Conservation (phyloP, 2,329 filamentous ascomycete species). For the Calonectria hawksworthii region DNA sequence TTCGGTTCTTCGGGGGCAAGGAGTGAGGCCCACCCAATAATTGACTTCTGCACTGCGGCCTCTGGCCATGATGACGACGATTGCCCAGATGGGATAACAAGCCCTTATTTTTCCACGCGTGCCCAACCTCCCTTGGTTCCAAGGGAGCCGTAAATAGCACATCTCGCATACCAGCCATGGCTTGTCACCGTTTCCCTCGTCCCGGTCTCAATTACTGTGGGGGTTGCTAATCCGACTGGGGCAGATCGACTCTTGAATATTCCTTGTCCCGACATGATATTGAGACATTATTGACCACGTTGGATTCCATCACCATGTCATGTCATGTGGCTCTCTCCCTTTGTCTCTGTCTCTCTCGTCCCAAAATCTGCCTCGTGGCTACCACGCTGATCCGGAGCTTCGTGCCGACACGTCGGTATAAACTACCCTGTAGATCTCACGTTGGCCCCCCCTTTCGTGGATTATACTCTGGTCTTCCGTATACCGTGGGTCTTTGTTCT, state of each 20-base stretch:
- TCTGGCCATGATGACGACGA: not conserved
- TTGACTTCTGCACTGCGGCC: conserved; percentile 1
- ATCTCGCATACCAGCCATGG: conserved; percentile 17
- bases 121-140: conserved; percentile 11
- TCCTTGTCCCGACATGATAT: not conserved
- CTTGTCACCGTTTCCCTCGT: conserved; percentile 25
- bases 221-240: not conserved
- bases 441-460: not conserved
- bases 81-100: not conserved
- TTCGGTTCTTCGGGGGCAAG: not conserved
- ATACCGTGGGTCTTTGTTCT: too few relatives aligned
- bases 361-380: conserved; percentile 9
- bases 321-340: not conserved
- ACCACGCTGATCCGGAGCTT: not conserved
- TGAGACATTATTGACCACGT: not conserved
- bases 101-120: conserved; percentile 10
- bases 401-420: not conserved
- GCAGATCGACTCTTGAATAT: conserved; percentile 2
- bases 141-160: conserved; percentile 22
- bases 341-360: not conserved
- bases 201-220: conserved; percentile 22
- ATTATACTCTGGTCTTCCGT: not conserved
- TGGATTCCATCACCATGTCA: not conserved
- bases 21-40: not conserved
- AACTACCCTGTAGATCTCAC: not conserved